These are phyloP conservation scores for Crithidia bombi DNA, from an alignment of 208 protist species.

Conservation along the genomic window DNA sequence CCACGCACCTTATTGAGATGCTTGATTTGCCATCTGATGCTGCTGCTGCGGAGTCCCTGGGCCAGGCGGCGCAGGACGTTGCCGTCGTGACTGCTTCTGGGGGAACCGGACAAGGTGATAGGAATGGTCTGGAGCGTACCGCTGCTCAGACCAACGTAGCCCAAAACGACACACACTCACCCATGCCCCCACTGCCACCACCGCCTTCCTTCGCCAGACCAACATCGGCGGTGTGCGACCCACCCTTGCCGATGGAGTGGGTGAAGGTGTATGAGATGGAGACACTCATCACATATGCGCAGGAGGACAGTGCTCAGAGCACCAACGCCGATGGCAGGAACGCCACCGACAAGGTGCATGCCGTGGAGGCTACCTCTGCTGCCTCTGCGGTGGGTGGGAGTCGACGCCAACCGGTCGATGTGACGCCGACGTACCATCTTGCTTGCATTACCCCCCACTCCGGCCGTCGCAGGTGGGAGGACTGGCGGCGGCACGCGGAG, in stretches of 20 bases:
- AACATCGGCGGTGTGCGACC: background rate
- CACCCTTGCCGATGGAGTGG: conserved; percentile 50
- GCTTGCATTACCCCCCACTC: conserved; percentile 36
- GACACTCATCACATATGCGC: conserved; percentile 34
- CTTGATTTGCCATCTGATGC: conserved; percentile 11
- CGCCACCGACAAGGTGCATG: background rate
- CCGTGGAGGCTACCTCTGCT: background rate
- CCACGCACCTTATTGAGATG: conserved; percentile 80
- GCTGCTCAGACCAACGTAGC: too few relatives aligned
- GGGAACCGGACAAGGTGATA: too few relatives aligned
- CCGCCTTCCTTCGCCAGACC: background rate
- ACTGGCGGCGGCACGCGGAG: conserved; percentile 20
- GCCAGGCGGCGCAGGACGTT: background rate
- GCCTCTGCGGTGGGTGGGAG: background rate
- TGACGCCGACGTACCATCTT: conserved; percentile 47
- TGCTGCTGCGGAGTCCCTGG: background rate
- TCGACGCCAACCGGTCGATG: conserved; percentile 27
- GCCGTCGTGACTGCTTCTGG: too few relatives aligned
- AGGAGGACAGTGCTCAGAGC: background rate
- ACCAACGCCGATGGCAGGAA: too few relatives aligned
- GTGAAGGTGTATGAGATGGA: conserved; percentile 55
- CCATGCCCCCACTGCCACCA: too few relatives aligned
- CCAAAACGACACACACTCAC: background rate
- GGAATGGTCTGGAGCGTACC: too few relatives aligned
- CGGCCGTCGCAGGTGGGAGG: conserved; percentile 16